Percentiles rank a stretch among this genome's conserved stretches.
Conservation (phyloP, 2,329 filamentous ascomycete species). For the Zymoseptoria brevis region DNA sequence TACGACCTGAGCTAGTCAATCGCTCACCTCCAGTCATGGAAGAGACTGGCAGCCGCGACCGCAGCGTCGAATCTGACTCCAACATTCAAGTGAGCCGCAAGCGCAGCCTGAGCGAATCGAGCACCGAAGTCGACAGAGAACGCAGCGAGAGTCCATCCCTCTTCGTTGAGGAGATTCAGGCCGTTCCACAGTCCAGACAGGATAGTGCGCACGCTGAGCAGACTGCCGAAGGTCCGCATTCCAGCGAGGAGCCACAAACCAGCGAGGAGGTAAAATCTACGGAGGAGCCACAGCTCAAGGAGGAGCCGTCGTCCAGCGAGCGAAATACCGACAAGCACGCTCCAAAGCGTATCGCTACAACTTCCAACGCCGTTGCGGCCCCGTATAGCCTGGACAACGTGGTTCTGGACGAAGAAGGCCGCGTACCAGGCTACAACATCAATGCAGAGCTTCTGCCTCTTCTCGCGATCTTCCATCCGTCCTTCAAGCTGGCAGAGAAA, state of each 20-base stretch:
- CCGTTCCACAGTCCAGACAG: no score
- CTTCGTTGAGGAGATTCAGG: no score
- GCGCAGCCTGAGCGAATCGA: background rate
- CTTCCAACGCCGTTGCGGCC: background rate
- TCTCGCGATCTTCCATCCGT: background rate
- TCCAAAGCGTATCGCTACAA: background rate
- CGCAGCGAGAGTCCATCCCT: background rate
- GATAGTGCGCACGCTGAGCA: no score
- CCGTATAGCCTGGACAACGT: background rate
- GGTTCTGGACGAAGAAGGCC: background rate
- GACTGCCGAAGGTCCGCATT: no score
- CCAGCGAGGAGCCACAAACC: no score
- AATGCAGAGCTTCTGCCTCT: background rate
- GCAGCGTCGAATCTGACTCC: background rate
- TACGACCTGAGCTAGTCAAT: background rate
- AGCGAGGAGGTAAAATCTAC: no score
- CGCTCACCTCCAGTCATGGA: background rate
- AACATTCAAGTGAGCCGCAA: background rate
- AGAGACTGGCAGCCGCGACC: background rate
- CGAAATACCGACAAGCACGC: background rate
- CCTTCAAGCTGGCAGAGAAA: conserved; percentile 2
- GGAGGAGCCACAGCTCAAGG: no score
- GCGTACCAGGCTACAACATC: background rate
- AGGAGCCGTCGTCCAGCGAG: background rate
- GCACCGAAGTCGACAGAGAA: background rate